Conservation (phyloP, 768 basidiomycete species). For the Collybiopsis confluens region DNA sequence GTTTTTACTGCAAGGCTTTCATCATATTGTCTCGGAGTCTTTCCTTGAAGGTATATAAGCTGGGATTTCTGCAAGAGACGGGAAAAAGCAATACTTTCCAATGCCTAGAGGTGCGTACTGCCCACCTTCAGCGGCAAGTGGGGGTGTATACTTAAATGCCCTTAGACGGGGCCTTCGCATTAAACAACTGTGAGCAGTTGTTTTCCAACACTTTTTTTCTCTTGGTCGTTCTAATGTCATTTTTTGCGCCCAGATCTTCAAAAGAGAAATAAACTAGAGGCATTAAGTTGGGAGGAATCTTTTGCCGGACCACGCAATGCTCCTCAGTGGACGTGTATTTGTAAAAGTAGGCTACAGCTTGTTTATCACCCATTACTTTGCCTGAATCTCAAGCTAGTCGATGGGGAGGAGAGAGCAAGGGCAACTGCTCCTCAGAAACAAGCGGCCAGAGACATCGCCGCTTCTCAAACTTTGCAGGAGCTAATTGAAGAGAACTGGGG, state of each 20-base stretch:
- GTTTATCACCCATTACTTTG: conserved; percentile 7
- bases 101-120: conserved; percentile 19
- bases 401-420: conserved; percentile 42
- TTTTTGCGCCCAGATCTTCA: conserved; percentile 46
- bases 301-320: conserved; percentile 38
- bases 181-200: conserved; percentile 37
- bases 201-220: not conserved
- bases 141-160: not conserved
- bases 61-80: not conserved
- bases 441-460: conserved; percentile 42
- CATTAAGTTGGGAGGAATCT: conserved; percentile 55
- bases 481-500: conserved; percentile 19
- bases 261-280: conserved; percentile 30
- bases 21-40: not conserved
- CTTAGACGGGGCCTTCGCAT: conserved; percentile 25
- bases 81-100: not conserved
- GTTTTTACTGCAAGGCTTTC: not conserved
- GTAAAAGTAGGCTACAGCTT: conserved; percentile 54
- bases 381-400: conserved; percentile 34
- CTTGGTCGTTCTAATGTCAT: not conserved
- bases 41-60: not conserved
- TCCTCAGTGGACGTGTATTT: conserved; percentile 51
- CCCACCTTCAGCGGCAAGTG: not conserved
- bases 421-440: conserved; percentile 51
- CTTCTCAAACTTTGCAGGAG: conserved; percentile 38